Percentiles rank a stretch among this genome's conserved stretches.
phyloP scores from a whole-genome alignment of 2,329 filamentous ascomycete species.

The Stagonosporopsis tanaceti region DNA sequence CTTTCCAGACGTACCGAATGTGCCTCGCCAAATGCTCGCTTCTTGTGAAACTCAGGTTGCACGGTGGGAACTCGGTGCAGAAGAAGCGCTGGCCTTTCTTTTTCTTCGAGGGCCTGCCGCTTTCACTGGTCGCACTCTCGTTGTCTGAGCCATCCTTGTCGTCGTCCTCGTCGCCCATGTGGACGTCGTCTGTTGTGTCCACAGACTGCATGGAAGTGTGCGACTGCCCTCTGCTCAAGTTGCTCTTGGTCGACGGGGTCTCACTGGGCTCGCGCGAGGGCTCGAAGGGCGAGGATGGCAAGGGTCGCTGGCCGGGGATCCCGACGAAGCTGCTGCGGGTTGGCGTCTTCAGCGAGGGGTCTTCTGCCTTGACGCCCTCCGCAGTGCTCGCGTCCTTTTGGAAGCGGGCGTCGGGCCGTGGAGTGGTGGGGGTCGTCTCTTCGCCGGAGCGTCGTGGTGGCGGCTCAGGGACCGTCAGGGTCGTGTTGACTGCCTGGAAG shows the following conservation, averaged over 20 bases:
- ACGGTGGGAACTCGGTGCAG: constrained; percentile 93
- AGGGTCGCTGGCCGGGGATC: constrained; percentile 55
- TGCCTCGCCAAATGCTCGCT: constrained; percentile 96
- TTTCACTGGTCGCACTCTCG: constrained; percentile 61
- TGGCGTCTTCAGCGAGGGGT: constrained; percentile 65
- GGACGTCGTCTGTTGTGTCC: constrained; percentile 73
- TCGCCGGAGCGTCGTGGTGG: constrained; percentile 58
- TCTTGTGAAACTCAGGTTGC: constrained; percentile 91
- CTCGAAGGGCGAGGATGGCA: constrained; percentile 54
- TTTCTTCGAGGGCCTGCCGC: constrained; percentile 84
- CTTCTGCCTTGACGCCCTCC: constrained; percentile 50
- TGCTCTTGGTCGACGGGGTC: constrained; percentile 45
- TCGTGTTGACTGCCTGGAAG: constrained; percentile 69
- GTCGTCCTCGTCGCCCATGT: constrained; percentile 76
- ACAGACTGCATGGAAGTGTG: constrained; percentile 68
- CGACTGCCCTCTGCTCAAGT: constrained; percentile 64
- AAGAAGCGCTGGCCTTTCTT: constrained; percentile 97
- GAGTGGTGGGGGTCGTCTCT: constrained; percentile 65
- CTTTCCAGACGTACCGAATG: constrained; percentile 72
- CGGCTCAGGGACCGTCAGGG: constrained; percentile 54
- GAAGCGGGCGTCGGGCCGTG: constrained; percentile 55
- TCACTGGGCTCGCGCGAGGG: constrained; percentile 57
- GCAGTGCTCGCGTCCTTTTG: constrained; percentile 48
- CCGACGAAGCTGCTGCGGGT: constrained; percentile 64
- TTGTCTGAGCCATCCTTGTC: constrained; percentile 62